Evolutionary conservation across 768 basidiomycete species (phyloP), one percentile per base, ranked within the genome.

Genomic region (Naganishia onofrii): DNA sequence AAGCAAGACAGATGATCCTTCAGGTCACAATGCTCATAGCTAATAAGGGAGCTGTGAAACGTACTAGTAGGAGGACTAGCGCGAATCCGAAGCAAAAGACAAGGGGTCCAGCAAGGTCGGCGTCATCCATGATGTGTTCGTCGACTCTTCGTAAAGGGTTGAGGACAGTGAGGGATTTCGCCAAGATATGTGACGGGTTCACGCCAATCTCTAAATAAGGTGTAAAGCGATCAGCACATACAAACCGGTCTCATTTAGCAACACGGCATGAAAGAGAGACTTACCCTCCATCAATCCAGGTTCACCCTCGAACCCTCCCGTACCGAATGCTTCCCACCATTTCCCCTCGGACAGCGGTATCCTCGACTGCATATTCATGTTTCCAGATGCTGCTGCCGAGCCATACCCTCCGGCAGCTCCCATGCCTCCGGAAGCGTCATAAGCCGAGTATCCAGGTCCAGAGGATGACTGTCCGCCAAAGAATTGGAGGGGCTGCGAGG

Each of bases 261-360:
- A 66, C 13, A 21, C 21, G 6, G 12, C 48, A 8, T 17, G 15
- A 32, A 60, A 57, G 12, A 28, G 31, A 66, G 42, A 81, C 84
- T 75, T 73, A 92, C 95, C 95, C 87, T 99, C 88, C 65, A 99
- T 86, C 77, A 99, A 82, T 42, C 95, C 93, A 58, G 93, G 91
- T 77, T 99, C 96, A 34, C 94, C 95, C 79, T 96, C 94, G 69
- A 95, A 88, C 15, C 92, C 93, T 64, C 92, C 93, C 1, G 92
- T 93, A 36, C 93, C 93, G 83, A 97, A 95, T 38, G 93, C 93
- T 29, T 91, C 91, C 90, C 92, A 93, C 93, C 93, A 97, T 21
- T 87, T 86, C 2, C 89, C 90, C 26, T 84, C 82, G 3, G 85
- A 79, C 76, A 91, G 88, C 51, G 93, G 92, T 77, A 85, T 88